These are phyloP conservation scores for Erodium chrysanthum DNA, from an alignment of 441 rosid genomes.

Conservation along the genomic window DNA sequence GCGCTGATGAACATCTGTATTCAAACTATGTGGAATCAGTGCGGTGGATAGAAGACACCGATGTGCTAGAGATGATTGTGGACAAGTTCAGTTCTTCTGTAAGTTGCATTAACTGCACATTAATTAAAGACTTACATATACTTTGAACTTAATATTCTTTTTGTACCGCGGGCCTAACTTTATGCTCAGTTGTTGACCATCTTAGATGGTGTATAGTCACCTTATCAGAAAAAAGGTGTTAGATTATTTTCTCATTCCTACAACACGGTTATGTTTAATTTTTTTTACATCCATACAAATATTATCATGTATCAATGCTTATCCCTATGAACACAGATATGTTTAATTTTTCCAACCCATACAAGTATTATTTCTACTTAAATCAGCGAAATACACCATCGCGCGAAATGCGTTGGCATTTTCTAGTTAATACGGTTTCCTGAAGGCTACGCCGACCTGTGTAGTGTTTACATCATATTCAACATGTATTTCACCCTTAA, in stretches of 20 bases:
- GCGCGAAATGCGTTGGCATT: too few relatives aligned
- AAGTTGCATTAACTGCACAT: constrained; percentile 24
- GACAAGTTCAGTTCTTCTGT: constrained; percentile 92
- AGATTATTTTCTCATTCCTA: background rate
- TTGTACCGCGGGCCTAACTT: background rate
- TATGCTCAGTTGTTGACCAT: background rate
- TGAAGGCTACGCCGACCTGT: background rate
- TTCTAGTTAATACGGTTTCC: too few relatives aligned
- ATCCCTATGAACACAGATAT: too few relatives aligned
- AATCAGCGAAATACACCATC: too few relatives aligned
- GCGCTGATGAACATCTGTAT: constrained; percentile 83
- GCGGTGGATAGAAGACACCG: constrained; percentile 82
- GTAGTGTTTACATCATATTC: background rate
- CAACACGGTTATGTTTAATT: too few relatives aligned
- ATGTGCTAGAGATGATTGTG: constrained; percentile 79
- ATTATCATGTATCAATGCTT: too few relatives aligned
- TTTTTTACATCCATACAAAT: too few relatives aligned
- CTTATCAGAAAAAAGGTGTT: background rate
- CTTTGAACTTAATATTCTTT: background rate
- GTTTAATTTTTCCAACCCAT: too few relatives aligned
- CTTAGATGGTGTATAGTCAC: background rate
- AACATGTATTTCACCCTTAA: background rate
- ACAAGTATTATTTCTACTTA: too few relatives aligned
- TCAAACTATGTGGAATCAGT: constrained; percentile 55
- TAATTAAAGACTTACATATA: background rate